Conservation (phyloP, 2,329 filamentous ascomycete species). For the Ceratocystis colombiana region DNA sequence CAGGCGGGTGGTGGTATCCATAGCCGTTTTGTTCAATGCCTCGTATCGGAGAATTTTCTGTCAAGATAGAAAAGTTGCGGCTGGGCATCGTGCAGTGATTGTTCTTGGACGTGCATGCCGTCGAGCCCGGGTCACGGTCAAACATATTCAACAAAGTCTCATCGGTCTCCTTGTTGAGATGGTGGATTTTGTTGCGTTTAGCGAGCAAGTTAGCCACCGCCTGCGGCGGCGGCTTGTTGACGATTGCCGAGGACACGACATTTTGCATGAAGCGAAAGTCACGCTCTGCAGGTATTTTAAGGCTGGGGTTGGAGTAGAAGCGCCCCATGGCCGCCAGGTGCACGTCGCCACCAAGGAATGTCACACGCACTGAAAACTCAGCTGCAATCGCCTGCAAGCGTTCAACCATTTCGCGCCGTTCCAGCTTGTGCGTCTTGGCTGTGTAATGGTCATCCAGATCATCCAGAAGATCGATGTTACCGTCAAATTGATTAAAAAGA, state of each 20-base stretch:
- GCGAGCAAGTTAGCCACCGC: slow-evolving; percentile 85
- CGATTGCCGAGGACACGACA: slow-evolving; percentile 85
- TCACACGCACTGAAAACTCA: slow-evolving; percentile 79
- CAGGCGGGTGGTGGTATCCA: slow-evolving; percentile 17
- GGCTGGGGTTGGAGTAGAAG: slow-evolving; percentile 82
- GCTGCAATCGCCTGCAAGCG: slow-evolving; percentile 74
- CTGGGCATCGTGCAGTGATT: slow-evolving; percentile 88
- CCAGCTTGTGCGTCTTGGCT: slow-evolving; percentile 78
- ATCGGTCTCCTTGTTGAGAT: slow-evolving; percentile 62
- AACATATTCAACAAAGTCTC: slow-evolving; percentile 94
- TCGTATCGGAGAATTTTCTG: slow-evolving; percentile 66
- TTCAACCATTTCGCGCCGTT: slow-evolving; percentile 68
- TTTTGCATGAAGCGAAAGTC: slow-evolving; percentile 96
- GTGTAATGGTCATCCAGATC: slow-evolving; percentile 96
- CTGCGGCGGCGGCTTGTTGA: slow-evolving; percentile 83
- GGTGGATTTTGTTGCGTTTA: slow-evolving; percentile 73
- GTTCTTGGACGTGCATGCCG: slow-evolving; percentile 59
- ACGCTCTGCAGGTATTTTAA: slow-evolving; percentile 64
- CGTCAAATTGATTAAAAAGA: slow-evolving; percentile 90
- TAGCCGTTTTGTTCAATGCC: slow-evolving; percentile 9
- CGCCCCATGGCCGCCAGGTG: slow-evolving; percentile 85
- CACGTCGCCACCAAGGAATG: slow-evolving; percentile 87
- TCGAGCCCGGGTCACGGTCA: slow-evolving; percentile 70
- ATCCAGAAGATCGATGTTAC: slow-evolving; percentile 82
- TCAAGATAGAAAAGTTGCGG: slow-evolving; percentile 84